Base-by-base conservation (phyloP, 805 yeast species). In the Metschnikowia peoriensis region DNA sequence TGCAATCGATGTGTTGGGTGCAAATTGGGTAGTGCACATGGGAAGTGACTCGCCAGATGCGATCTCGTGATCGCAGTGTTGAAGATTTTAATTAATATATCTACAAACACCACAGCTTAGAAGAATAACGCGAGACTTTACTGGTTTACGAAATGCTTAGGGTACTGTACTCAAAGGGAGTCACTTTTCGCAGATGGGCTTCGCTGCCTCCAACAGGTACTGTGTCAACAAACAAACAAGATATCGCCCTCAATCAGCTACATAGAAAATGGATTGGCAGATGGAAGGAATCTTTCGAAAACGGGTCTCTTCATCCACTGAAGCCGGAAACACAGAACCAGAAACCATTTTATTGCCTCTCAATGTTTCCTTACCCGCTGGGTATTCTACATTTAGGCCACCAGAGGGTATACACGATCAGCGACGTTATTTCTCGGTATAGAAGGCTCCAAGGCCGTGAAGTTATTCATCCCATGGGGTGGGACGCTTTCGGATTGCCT, bases 401-500 rank as follows among this genome's bases (percentile, higher is more conserved):
- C 69, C 77, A 92, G 42, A 75, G 99, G 49, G 99, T 94, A 0
- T 94, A 89, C 68, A 88, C 97, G 0, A 90, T 94, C 32, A 84
- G 92, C 60, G 99, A 94, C 67, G 86, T 84, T 2, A 65, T 94
- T 39, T 80, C 96, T 1, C 75, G 98, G 58, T 93, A 81, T 67
- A 81, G 89, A 58, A 75, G 94, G 57, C 78, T 89, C 70, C 81
- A 79, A 47, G 97, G 97, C 1, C 80, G 77, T 59, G 72, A 84
- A 38, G 97, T 93, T 12, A 76, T 93, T 1, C 97, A 94, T 65
- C 97, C 98, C 0, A 92, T 94, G 96, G 99, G 99, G 0, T 94
- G 97, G 97, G 99, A 94, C 74, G 96, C 98, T 0, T 94, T 94
- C 76, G 99, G 99, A 0, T 75, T 94, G 28, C 99, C 99, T 0